Evolutionary conservation across 768 basidiomycete genomes (phyloP), one percentile per base, ranked within the genome.

Genomic region (Macrolepiota dolichaula): DNA sequence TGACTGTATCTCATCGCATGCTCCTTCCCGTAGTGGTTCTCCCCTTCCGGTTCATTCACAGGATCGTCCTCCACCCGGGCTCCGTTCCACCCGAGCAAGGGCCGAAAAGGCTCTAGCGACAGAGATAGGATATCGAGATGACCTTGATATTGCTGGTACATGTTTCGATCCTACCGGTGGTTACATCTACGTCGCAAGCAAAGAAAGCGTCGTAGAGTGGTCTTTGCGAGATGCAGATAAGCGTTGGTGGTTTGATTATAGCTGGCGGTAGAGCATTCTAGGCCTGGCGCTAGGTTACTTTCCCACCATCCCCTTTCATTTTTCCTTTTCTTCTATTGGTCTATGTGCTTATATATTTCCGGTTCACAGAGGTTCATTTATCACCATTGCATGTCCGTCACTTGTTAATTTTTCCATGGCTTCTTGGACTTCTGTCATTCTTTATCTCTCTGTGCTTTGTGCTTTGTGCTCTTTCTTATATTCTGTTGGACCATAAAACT

Each of bases 231-330:
- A 87, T 4, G 83, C 85, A 13, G 87, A 87, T 64, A 89, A 88
- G 77, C 76, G 82, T 54, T 92, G 88, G 88, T 91, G 87, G 86
- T 73, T 78, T 47, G 81, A 77, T 64, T 77, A 78, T 50, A 71
- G 72, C 29, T 83, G 81, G 81, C 72, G 68, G 55, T 81, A 64
- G 56, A n/a, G 47, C 12, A 27, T 3, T 17, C 25, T 5, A 17
- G 5, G 42, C 42, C 19, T 44, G 15, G 42, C 42, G 6, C 17
- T 4, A n/a, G 42, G 6, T 10, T n/a, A 44, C 7, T 22, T 44
- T 17, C 42, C 6, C 42, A 44, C 4, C 19, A 3, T n/a, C 19
- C 4, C 42, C 36, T n/a, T 27, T 27, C 3, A 15, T 25, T 37
- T 25, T 50, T 50, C 7, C n/a, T 6, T 19, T 9, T 54, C 22